Conservation (phyloP, 1,284 basidiomycete species). For the Ceratobasidium papillatum region DNA sequence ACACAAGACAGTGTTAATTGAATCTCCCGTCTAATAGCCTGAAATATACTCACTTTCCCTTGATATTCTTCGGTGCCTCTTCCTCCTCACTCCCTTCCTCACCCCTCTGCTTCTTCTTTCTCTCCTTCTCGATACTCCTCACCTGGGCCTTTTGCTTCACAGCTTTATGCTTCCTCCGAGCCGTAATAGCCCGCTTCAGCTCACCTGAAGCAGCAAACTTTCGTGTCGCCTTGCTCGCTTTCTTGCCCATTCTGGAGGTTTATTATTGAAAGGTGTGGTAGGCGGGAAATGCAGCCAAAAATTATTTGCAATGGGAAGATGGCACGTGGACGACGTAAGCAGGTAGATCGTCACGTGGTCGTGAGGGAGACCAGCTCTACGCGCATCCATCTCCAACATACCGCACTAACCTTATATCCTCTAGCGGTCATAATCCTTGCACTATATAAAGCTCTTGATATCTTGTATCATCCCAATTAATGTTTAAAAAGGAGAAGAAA, state of each 20-base stretch:
- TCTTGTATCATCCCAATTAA: background rate
- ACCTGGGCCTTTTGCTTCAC: conserved; percentile 74
- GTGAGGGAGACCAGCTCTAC: background rate
- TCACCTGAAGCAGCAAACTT: conserved; percentile 90
- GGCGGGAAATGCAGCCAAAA: conserved; percentile 15
- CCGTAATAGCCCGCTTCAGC: conserved; percentile 84
- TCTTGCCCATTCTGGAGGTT: conserved; percentile 63
- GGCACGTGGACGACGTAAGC: conserved; percentile 8
- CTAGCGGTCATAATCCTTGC: background rate
- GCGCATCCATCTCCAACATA: conserved; percentile 10
- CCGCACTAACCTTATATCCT: background rate
- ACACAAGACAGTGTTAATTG: conserved; percentile 10
- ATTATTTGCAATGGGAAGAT: conserved; percentile 31
- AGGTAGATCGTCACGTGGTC: conserved; percentile 2
- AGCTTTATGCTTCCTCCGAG: conserved; percentile 79
- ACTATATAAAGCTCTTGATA: background rate
- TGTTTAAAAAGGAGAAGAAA: conserved; percentile 1
- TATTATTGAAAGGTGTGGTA: background rate
- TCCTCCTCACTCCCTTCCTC: conserved; percentile 54
- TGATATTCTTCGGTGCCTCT: conserved; percentile 45
- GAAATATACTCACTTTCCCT: conserved; percentile 47
- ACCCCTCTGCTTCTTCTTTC: conserved; percentile 52
- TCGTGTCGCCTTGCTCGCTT: conserved; percentile 76
- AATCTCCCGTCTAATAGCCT: background rate
- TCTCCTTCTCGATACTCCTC: conserved; percentile 49